Evolutionary conservation across 805 yeast species (phyloP), one percentile per base, ranked within the genome.

Genomic region (Teunomyces atbi): DNA sequence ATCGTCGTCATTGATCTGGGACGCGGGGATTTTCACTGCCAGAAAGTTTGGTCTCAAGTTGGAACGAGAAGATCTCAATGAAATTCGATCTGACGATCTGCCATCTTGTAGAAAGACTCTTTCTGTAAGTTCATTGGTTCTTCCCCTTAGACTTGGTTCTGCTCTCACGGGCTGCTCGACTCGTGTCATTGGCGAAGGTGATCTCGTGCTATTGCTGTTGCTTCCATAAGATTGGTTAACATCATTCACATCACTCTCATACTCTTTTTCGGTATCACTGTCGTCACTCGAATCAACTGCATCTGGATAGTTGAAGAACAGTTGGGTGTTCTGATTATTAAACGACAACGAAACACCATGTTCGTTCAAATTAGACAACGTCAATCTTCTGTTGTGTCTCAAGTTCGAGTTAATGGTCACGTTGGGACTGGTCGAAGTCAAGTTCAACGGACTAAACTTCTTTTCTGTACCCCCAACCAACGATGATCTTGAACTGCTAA

Each of bases 281-380:
- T 59, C 59, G 16, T 59, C 65, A 28, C 57, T 56, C n/a, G 55
- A 52, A 11, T 52, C 59, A 10, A 61, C 48, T 0, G 62, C 52
- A 30, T 61, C 57, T 3, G 50, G 54, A 44, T 64, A 59, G 13
- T 55, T 52, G 48, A 62, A 62, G 38, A 64, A 63, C 35, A 56
- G 52, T 33, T 68, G 66, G 4, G 60, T 59, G 21, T 35, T 43
- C 45, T 65, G 71, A 2, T 92, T 79, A 47, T 83, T 83, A 84
- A 91, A 86, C 1, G 94, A 82, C 3, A 90, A 79, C 1, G 74
- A 61, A 46, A 71, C 56, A 0, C 97, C 97, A 54, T 85, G 70
- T 49, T 80, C 82, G 58, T 87, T 94, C 43, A 89, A 63, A 43
- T 83, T 81, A 7, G 92, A 80, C 16, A 88, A 62, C 0, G 82